Conservation (phyloP, 2,329 filamentous ascomycete species). For the Phaeosphaeriaceae sp. region DNA sequence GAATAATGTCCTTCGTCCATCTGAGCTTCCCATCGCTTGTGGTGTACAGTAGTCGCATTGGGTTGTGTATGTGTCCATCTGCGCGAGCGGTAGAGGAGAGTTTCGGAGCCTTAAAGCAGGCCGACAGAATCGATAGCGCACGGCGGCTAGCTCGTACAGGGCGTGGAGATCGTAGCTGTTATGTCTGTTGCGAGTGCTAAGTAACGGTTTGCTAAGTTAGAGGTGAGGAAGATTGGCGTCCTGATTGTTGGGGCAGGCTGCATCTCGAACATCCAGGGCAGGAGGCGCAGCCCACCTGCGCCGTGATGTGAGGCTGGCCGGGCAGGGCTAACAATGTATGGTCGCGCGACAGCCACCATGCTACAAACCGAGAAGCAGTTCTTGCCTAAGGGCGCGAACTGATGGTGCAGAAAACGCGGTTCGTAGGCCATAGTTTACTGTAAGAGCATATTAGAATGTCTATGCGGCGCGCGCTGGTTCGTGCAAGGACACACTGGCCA, state of each 20-base stretch:
- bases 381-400: too few relatives aligned
- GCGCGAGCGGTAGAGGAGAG: conserved; percentile 8
- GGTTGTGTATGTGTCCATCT: conserved; percentile 5
- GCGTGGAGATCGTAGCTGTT: conserved; percentile 6
- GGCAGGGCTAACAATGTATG: conserved; percentile 13
- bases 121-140: conserved; percentile 9
- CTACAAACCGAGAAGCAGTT: too few relatives aligned
- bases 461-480: too few relatives aligned
- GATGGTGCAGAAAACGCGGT: too few relatives aligned
- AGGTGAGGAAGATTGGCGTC: conserved; percentile 6
- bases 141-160: conserved; percentile 6
- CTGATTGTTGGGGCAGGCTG: conserved; percentile 12
- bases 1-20: too few relatives aligned
- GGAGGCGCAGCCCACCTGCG: conserved; percentile 14
- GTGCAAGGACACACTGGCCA: too few relatives aligned
- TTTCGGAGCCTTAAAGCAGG: conserved; percentile 12
- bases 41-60: too few relatives aligned
- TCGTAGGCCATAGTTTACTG: too few relatives aligned
- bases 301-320: conserved; percentile 15
- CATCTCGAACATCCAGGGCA: conserved; percentile 3
- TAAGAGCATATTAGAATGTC: too few relatives aligned
- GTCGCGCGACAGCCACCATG: conserved; percentile 8
- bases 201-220: conserved; percentile 5
- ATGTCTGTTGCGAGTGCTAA: background rate
- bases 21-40: too few relatives aligned